Evolutionary conservation across 345 rosid genomes (phyloP).

Genomic region (Brassica carinata): DNA sequence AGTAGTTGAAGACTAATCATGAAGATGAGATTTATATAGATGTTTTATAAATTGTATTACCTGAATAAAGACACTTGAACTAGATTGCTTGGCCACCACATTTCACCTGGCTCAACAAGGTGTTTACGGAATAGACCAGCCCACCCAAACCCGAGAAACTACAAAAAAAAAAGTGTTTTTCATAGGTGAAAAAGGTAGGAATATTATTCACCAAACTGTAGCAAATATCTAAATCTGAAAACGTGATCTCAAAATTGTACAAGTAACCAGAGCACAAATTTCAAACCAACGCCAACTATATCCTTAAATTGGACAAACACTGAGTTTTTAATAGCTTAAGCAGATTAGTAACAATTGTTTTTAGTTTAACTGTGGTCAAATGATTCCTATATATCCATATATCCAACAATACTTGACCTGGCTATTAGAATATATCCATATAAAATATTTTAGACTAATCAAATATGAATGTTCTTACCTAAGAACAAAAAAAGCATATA

Average conservation of each 20-base stretch:
- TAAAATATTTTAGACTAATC: neutral
- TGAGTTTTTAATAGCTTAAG: neutral
- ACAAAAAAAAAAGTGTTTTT: neutral
- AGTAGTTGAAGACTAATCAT: conserved; percentile 5
- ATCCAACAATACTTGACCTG: neutral
- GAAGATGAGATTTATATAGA: neutral
- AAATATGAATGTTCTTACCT: neutral
- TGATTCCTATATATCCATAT: neutral
- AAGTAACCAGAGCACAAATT: conserved; percentile 18
- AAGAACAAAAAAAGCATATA: neutral
- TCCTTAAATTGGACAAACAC: neutral
- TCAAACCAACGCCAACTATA: conserved; percentile 14
- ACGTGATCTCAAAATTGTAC: neutral
- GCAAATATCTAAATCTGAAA: neutral
- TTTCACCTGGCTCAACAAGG: conserved; percentile 81
- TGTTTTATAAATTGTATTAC: conserved; percentile 37
- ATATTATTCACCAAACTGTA: neutral
- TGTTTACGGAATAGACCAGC: conserved; percentile 74
- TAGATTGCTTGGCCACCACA: conserved; percentile 88
- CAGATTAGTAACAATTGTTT: neutral
- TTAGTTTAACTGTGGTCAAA: neutral
- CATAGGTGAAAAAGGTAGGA: neutral
- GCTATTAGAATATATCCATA: neutral
- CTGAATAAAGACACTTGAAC: conserved; percentile 83
- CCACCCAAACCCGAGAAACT: conserved; percentile 89